Evolutionary conservation across 306 rosid genomes (phyloP).

Genomic region (Quercus suber): DNA sequence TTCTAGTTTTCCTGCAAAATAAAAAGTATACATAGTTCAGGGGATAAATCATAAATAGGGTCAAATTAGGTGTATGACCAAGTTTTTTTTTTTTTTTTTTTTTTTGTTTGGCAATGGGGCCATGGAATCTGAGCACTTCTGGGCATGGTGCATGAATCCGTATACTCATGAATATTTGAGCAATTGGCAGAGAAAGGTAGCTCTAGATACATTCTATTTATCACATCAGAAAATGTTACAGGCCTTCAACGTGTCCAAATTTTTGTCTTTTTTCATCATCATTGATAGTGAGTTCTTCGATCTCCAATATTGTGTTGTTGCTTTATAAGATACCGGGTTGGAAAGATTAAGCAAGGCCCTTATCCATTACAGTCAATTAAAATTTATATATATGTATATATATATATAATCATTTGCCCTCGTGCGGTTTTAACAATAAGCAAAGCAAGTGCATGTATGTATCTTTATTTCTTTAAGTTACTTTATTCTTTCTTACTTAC

Average conservation of each 20-base stretch:
- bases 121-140: background rate
- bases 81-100: background rate
- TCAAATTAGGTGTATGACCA: background rate
- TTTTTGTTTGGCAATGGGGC: background rate
- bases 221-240: background rate
- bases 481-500: background rate
- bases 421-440: background rate
- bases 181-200: background rate
- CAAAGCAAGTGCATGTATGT: slow-evolving; percentile 6
- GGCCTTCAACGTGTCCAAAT: background rate
- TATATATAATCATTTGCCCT: background rate
- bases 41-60: background rate
- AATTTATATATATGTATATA: too few relatives aligned
- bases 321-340: background rate
- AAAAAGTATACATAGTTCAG: background rate
- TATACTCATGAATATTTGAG: background rate
- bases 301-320: background rate
- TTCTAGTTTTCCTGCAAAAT: background rate
- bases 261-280: background rate
- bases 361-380: too few relatives aligned
- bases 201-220: background rate
- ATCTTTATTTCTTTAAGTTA: background rate
- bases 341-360: too few relatives aligned
- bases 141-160: slow-evolving; percentile 11
- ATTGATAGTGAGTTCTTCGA: background rate